Evolutionary conservation across 306 rosid species (phyloP), one percentile per base, ranked within the genome.

Genomic region (Cyamopsis tetragonoloba): DNA sequence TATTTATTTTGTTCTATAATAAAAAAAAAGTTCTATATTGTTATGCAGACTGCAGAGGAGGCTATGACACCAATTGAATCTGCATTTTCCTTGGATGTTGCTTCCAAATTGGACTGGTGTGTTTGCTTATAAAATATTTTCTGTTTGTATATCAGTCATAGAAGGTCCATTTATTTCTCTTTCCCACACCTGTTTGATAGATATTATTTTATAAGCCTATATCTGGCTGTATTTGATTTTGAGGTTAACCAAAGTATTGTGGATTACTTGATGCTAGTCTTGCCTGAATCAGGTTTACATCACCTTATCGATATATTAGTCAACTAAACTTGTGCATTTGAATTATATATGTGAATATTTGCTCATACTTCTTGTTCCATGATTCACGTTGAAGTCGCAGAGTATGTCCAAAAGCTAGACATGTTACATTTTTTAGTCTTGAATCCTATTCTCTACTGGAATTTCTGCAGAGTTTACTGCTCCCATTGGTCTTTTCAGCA

Each of bases 51-150:
- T 39, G 98, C 98, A 60, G 95, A 88, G 88, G 95, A 89, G 80
- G 98, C 98, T 22, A 93, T 89, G 98, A 93, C 97, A 15, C 97
- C 98, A 54, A 93, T 93, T 62, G 98, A 89, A 71, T 93, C 98
- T 32, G 88, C 98, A 6, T 93, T 93, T 79, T 93, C 98, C 37
- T 78, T 93, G 82, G 91, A 93, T 74, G 96, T 93, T 47, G 85
- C 76, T 74, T 89, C 98, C 44, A 93, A 93, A 78, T 73, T 93
- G 88, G 96, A 93, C 79, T 93, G 98, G 97, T 89, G 73, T 62
- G 91, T 72, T 61, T 27, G 19, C 61, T 37, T 71, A 35, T 41
- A 20, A 55, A 35, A 46, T 10, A 39, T 13, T 76, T 77, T 72
- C 37, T 44, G 15, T 55, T 65, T 57, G 20, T 44, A 60, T 37